Evolutionary conservation across 2,329 filamentous ascomycete genomes (phyloP).

Genomic region (Penicillium thymicola): DNA sequence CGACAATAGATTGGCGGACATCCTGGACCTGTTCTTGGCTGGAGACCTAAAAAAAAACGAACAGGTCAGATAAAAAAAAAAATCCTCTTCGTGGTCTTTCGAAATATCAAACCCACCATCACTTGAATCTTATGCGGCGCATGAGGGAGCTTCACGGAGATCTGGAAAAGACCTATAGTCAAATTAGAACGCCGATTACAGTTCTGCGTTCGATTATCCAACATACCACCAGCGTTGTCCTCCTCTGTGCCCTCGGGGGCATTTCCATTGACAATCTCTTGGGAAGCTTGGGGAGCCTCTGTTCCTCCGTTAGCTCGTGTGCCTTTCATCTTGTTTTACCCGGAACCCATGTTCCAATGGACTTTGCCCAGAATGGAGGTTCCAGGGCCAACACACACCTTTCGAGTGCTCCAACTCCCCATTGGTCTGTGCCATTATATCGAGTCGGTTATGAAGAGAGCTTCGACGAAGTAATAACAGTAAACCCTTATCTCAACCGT

Average conservation of each 20-base stretch:
- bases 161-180: slow-evolving; percentile 57
- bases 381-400: slow-evolving; percentile 27
- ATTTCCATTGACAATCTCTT: slow-evolving; percentile 36
- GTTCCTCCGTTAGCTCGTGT: slow-evolving; percentile 12
- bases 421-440: slow-evolving; percentile 42
- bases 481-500: slow-evolving; percentile 21
- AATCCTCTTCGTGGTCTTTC: slow-evolving; percentile 5
- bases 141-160: slow-evolving; percentile 80
- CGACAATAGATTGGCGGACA: slow-evolving; percentile 92
- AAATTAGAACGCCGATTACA: slow-evolving; percentile 12
- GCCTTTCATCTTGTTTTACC: slow-evolving; percentile 1
- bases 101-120: slow-evolving; percentile 60
- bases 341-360: slow-evolving; percentile 7
- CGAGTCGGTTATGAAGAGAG: slow-evolving; percentile 15
- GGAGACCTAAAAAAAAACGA: slow-evolving; percentile 61
- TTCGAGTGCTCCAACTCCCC: slow-evolving; percentile 40
- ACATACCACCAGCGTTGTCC: slow-evolving; percentile 38
- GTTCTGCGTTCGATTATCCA: not conserved
- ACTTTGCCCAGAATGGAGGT: slow-evolving; percentile 7
- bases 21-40: slow-evolving; percentile 96
- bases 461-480: slow-evolving; percentile 18
- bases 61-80: slow-evolving; percentile 23
- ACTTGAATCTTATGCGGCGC: slow-evolving; percentile 76
- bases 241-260: slow-evolving; percentile 35
- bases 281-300: slow-evolving; percentile 32